A percentile compares a stretch with the other conserved stretches of the same genome.
These are phyloP conservation scores for Pseudonitzschia multistriata DNA, from an alignment of 108 stramenopile species.

Conservation along the genomic window DNA sequence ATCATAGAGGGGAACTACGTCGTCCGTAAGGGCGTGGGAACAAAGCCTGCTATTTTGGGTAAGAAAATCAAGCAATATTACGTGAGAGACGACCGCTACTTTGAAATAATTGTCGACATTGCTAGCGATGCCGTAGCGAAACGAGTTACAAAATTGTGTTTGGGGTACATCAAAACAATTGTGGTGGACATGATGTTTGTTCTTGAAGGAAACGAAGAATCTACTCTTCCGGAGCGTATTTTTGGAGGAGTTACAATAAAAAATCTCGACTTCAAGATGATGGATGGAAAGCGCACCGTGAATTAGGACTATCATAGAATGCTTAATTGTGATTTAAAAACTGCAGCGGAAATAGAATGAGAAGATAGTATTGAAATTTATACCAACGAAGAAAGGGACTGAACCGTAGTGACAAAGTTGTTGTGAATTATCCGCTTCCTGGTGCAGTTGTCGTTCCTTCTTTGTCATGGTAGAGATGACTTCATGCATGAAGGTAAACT, in stretches of 20 bases:
- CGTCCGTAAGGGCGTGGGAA: slow-evolving; percentile 87
- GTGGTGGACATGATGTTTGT: slow-evolving; percentile 89
- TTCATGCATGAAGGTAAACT: too few species aligned
- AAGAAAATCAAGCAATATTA: slow-evolving; percentile 86
- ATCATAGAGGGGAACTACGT: slow-evolving; percentile 94
- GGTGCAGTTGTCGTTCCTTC: too few species aligned
- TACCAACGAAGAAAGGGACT: too few species aligned
- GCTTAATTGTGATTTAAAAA: too few species aligned
- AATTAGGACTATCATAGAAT: neutral
- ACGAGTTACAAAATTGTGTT: slow-evolving; percentile 68
- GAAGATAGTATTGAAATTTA: too few species aligned
- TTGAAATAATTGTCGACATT: slow-evolving; percentile 91
- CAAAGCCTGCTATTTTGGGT: slow-evolving; percentile 91
- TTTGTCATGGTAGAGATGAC: too few species aligned
- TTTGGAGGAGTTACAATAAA: slow-evolving; percentile 70
- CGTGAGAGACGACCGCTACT: slow-evolving; percentile 50
- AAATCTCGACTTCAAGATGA: slow-evolving; percentile 69
- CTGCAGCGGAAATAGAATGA: too few species aligned
- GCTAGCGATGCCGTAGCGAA: slow-evolving; percentile 73
- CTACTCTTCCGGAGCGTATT: slow-evolving; percentile 83
- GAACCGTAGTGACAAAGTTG: too few species aligned
- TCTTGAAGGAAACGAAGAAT: slow-evolving; percentile 78
- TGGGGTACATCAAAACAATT: slow-evolving; percentile 79
- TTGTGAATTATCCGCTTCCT: too few species aligned
- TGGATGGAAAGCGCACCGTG: slow-evolving; percentile 34